Evolutionary conservation across 345 rosid genomes (phyloP), one percentile per base, ranked within the genome.

Genomic region (Brassica rapa): DNA sequence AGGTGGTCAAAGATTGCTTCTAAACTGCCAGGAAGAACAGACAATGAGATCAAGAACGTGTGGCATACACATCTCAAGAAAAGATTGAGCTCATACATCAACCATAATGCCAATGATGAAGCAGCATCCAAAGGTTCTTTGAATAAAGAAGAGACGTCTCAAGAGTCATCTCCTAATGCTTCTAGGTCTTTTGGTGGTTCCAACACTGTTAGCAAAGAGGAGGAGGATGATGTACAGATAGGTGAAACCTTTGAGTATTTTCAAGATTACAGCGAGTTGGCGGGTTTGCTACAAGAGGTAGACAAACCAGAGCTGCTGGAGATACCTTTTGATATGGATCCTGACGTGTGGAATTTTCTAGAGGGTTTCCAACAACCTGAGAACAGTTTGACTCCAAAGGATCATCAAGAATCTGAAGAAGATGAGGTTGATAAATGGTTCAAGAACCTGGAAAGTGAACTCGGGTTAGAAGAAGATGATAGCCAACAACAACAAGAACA

Each of bases 261-360:
- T 35, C 53, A 73, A 15, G 70, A 35, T 66, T 53, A 39, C 35
- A 68, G 77, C 81, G 70, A 72, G n/a, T 59, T 37, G 15, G 25
- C 66, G 12, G 76, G 30, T 43, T 66, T 66, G 27, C 23, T 77
- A 15, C 87, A 86, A 75, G 97, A 91, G 78, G 98, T 91, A 29
- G 87, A 86, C 81, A 86, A 91, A 67, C 94, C 96, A 16, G 87
- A 86, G 33, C 70, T 75, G 21, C n/a, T 69, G 10, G 78, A 76
- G 37, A 85, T 89, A 65, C 90, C 90, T 6, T 85, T 86, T 9
- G 91, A 89, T 72, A 56, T 82, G 0, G 93, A 87, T 78, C 65
- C 56, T 2, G 97, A 93, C 30, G 84, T 89, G 37, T 91, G 98
- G 98, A 77, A 80, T 74, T 86, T 84, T 88, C 30, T 90, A 4